These are phyloP conservation scores for Agarophyton chilense DNA, from an alignment of 23 red algal species.

Conservation along the genomic window DNA sequence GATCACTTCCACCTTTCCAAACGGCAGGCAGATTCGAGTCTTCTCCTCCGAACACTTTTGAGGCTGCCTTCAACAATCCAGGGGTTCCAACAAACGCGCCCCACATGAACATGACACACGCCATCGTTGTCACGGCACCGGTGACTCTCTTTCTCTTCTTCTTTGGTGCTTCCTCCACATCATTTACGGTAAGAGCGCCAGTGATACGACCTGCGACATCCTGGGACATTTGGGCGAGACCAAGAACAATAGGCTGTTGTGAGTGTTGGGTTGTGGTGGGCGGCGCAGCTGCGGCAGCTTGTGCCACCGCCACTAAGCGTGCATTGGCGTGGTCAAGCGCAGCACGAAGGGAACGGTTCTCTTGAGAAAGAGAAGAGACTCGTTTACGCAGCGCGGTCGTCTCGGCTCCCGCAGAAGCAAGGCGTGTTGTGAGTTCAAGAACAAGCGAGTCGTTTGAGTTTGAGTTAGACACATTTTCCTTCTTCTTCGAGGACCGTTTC, in stretches of 20 bases:
- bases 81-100: slow-evolving; percentile 65
- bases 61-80: slow-evolving; percentile 46
- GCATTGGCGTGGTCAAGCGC: slow-evolving; percentile 68
- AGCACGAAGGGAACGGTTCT: slow-evolving; percentile 49
- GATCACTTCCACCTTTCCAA: slow-evolving; percentile 16
- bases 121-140: slow-evolving; percentile 63
- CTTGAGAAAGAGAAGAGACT: slow-evolving; percentile 44
- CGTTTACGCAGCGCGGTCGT: slow-evolving; percentile 52
- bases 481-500: not conserved
- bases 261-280: not conserved
- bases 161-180: slow-evolving; percentile 15
- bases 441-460: slow-evolving; percentile 37
- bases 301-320: slow-evolving; percentile 57
- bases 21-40: slow-evolving; percentile 53
- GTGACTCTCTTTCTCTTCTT: slow-evolving; percentile 71
- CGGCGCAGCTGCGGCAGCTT: slow-evolving; percentile 40
- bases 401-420: slow-evolving; percentile 50
- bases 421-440: slow-evolving; percentile 55
- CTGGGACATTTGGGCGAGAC: slow-evolving; percentile 24
- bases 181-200: slow-evolving; percentile 29
- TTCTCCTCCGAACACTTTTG: not conserved
- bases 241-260: slow-evolving; percentile 26
- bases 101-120: slow-evolving; percentile 80
- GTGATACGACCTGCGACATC: slow-evolving; percentile 16
- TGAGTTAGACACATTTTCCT: not conserved